Base-by-base conservation (phyloP, 345 rosid species). In the Turnera subulata region DNA sequence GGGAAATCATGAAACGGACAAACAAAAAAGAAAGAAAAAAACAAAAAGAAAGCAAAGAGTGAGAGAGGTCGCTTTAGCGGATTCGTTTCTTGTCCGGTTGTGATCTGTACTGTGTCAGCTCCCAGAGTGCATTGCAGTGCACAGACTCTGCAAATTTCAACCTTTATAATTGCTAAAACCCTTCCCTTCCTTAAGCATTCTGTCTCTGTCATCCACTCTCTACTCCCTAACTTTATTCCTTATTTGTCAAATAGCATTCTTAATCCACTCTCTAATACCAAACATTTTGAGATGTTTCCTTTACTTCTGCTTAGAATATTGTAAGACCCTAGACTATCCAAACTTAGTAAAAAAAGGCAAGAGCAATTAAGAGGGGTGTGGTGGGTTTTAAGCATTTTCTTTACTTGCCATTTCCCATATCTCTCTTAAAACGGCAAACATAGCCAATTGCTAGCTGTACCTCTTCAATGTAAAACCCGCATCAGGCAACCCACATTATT, bases 61-160 rank as follows among this genome's bases (percentile, higher is more conserved):
- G 5, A 20, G 6, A 45, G 19, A 20, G 19, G 20, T 17, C 48
- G 15, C 48, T 20, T 20, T 45, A 45, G 19, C 48, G 19, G 19
- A 45, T 45, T 45, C 19, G 48, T 29, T 29, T 61, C 65, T 61
- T 61, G 58, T 44, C 65, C 19, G 39, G 29, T 61, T 52, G 58
- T 52, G 65, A 42, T 61, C 65, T 15, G 63, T 22, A 3, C 35
- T 29, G 5, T 29, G n/a, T n/a, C n/a, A 29, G 35, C 8, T 3
- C 4, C 8, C 4, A 29, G 35, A 29, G 35, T 8, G 8, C 5
- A 29, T 4, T 29, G 35, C n/a, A n/a, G n/a, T 29, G 35, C 5
- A 29, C 35, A 29, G 35, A 4, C 35, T 29, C 35, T 29, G 35
- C 35, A 29, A 8, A 29, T 29, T n/a, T 29, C 5, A 29, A 29